Conservation (phyloP, 352 stramenopile species). For the Phytophthora sansomeana region DNA sequence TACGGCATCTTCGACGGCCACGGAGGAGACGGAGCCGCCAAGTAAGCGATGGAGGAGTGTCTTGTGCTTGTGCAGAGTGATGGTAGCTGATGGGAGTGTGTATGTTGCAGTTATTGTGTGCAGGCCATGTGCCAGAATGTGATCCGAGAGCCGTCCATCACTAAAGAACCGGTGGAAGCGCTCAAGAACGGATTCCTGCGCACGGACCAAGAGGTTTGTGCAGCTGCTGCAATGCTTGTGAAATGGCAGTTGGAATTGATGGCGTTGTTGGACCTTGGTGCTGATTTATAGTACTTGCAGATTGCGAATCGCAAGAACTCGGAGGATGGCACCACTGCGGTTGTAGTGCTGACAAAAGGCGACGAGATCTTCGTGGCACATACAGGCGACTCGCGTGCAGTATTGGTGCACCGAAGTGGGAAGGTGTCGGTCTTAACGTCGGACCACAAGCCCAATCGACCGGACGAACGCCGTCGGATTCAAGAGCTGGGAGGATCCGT, state of each 20-base stretch:
- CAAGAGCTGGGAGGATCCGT: slow-evolving; percentile 90
- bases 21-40: slow-evolving; percentile 87
- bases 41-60: slow-evolving; percentile 57
- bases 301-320: slow-evolving; percentile 83
- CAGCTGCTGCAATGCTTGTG: neutral
- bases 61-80: slow-evolving; percentile 8
- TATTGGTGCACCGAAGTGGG: slow-evolving; percentile 86
- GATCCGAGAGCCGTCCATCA: slow-evolving; percentile 73
- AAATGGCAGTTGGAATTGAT: neutral
- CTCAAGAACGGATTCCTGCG: slow-evolving; percentile 84
- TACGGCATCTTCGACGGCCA: slow-evolving; percentile 96
- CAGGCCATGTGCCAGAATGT: slow-evolving; percentile 87
- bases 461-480: slow-evolving; percentile 91
- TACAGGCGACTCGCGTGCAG: slow-evolving; percentile 89
- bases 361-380: slow-evolving; percentile 90
- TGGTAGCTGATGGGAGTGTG: neutral
- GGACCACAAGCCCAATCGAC: slow-evolving; percentile 93
- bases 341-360: slow-evolving; percentile 81
- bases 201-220: slow-evolving; percentile 76
- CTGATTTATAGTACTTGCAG: slow-evolving; percentile 42
- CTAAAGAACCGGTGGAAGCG: slow-evolving; percentile 69
- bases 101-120: slow-evolving; percentile 72
- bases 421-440: slow-evolving; percentile 80
- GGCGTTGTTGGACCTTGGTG: neutral
- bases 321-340: slow-evolving; percentile 92